Evolutionary conservation across 2,329 filamentous ascomycete genomes (phyloP).

Genomic region (Trichoderma sp.): DNA sequence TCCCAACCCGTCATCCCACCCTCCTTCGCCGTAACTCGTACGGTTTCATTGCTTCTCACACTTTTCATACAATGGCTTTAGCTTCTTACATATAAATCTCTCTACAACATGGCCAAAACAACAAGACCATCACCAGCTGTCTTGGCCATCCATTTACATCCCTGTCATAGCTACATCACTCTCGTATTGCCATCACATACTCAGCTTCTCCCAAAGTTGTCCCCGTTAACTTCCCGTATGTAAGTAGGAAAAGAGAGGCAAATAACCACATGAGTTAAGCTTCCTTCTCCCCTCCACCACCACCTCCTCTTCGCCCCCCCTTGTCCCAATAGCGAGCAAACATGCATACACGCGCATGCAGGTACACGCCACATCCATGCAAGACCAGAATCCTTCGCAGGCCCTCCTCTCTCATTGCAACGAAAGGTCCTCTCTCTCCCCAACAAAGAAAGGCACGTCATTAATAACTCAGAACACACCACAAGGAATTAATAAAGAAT

Average conservation of each 20-base stretch:
- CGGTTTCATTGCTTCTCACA: not conserved
- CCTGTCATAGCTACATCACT: no score
- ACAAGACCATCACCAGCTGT: not conserved
- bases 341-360: constrained; percentile 13
- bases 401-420: not conserved
- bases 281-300: not conserved
- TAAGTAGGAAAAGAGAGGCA: not conserved
- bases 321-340: constrained; percentile 7
- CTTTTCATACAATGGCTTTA: not conserved
- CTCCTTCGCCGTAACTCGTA: not conserved
- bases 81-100: no score
- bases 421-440: not conserved
- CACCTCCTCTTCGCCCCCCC: not conserved
- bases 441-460: not conserved
- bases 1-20: not conserved
- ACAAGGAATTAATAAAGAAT: not conserved
- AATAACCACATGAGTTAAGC: not conserved
- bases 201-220: not conserved
- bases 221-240: not conserved
- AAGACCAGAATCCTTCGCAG: constrained; percentile 4
- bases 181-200: not conserved
- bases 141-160: not conserved
- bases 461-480: no score
- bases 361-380: constrained; percentile 9
- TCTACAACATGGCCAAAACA: no score